phyloP scores from a whole-genome alignment of 2,329 filamentous ascomycete genomes.

The Talaromyces sp. region DNA sequence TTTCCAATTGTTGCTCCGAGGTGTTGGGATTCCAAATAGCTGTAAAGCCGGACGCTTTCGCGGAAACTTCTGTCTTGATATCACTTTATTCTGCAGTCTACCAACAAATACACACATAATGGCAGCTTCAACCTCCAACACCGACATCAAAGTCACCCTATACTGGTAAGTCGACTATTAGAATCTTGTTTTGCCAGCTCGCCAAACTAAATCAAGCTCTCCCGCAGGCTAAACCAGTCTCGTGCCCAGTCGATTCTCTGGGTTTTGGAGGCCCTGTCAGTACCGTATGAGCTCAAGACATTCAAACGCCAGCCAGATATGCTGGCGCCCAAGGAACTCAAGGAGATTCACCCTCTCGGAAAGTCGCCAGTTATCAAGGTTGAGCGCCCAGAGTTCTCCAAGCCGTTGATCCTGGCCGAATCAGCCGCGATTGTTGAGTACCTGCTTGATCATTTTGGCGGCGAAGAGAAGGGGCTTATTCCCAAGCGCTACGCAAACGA shows the following conservation, averaged over 20 bases:
- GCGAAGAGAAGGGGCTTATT: conserved; percentile 37
- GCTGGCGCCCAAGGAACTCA: conserved; percentile 70
- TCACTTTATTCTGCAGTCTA: background rate
- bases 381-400: conserved; percentile 39
- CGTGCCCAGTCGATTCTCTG: conserved; percentile 78
- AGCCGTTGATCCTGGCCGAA: conserved; percentile 67
- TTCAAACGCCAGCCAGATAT: conserved; percentile 64
- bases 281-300: conserved; percentile 73
- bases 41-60: background rate
- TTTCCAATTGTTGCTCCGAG: background rate
- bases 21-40: background rate
- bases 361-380: conserved; percentile 78
- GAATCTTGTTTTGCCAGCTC: background rate
- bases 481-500: conserved; percentile 51
- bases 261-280: conserved; percentile 75
- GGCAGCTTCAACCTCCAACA: conserved; percentile 2
- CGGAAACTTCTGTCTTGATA: background rate
- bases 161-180: conserved; percentile 5
- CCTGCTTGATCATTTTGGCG: conserved; percentile 62
- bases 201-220: background rate
- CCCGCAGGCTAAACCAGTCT: conserved; percentile 70
- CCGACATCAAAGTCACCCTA: conserved; percentile 10
- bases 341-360: conserved; percentile 74
- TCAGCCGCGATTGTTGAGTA: conserved; percentile 79
- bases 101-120: conserved; percentile 1